Percentiles rank a stretch among this genome's conserved stretches.
Conservation (phyloP, 306 rosid species). For the Vicia faba region DNA sequence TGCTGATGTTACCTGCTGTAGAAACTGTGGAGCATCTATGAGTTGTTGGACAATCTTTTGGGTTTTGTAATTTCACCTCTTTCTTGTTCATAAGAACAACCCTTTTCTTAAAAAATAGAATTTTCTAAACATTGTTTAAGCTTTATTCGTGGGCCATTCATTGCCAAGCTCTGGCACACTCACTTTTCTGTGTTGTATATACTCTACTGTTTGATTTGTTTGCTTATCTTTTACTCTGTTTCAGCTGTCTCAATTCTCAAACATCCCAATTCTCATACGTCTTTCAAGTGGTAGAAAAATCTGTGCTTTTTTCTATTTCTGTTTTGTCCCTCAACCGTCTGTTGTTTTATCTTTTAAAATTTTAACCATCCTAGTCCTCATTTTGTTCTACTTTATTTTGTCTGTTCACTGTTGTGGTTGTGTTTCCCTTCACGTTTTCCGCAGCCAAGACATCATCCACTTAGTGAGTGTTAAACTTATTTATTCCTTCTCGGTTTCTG, state of each 20-base stretch:
- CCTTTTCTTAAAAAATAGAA: not conserved
- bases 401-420: not conserved
- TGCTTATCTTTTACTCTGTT: not conserved
- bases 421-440: not conserved
- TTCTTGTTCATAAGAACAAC: not conserved
- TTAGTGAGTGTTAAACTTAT: not conserved
- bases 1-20: not conserved
- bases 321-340: not conserved
- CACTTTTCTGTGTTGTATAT: not conserved
- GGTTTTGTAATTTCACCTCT: not conserved
- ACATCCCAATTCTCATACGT: not conserved
- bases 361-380: not conserved
- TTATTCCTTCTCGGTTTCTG: not conserved
- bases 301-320: not conserved
- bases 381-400: constrained; percentile 12
- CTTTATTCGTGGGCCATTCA: not conserved
- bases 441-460: not conserved
- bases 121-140: not conserved
- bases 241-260: not conserved
- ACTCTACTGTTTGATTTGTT: not conserved
- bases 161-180: not conserved
- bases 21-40: not conserved
- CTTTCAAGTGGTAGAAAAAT: not conserved
- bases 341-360: not conserved
- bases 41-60: not conserved